Conservation (phyloP, 1,139 yeast species). For the Pichia sp. region DNA sequence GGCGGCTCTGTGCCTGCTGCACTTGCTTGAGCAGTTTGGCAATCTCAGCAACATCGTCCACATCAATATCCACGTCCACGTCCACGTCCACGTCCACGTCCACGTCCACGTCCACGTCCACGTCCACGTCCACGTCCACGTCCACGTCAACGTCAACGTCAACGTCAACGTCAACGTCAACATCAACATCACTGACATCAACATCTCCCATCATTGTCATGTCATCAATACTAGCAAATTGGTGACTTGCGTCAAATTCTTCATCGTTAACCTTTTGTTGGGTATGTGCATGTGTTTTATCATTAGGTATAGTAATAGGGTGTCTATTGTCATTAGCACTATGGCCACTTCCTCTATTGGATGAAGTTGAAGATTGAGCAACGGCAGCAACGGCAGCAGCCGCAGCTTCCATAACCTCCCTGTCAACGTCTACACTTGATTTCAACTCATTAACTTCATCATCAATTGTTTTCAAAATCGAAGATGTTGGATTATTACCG, state of each 20-base stretch:
- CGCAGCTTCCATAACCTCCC: slow-evolving; percentile 13
- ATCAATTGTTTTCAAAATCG: not conserved
- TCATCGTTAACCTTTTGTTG: not conserved
- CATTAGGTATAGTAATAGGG: not conserved
- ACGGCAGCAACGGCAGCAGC: slow-evolving; percentile 15
- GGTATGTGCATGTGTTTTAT: not conserved
- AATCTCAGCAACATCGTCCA: slow-evolving; percentile 17
- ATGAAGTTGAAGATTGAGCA: not conserved
- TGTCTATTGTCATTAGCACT: not conserved
- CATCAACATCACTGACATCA: slow-evolving; percentile 1
- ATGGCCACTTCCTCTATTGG: not conserved
- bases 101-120: slow-evolving; percentile 7
- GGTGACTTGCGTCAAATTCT: not conserved
- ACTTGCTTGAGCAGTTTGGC: slow-evolving; percentile 16
- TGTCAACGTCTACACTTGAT: not conserved
- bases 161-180: slow-evolving; percentile 8
- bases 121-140: slow-evolving; percentile 8
- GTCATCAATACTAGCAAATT: slow-evolving; percentile 4
- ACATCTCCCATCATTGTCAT: slow-evolving; percentile 2
- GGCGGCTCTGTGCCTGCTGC: slow-evolving; percentile 12
- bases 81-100: slow-evolving; percentile 14
- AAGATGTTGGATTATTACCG: not conserved
- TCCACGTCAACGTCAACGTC: slow-evolving; percentile 14
- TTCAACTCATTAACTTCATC: not conserved
- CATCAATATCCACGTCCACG: slow-evolving; percentile 11